phyloP scores from a whole-genome alignment of 1,284 basidiomycete species.

The Leccinum fuscescens region DNA sequence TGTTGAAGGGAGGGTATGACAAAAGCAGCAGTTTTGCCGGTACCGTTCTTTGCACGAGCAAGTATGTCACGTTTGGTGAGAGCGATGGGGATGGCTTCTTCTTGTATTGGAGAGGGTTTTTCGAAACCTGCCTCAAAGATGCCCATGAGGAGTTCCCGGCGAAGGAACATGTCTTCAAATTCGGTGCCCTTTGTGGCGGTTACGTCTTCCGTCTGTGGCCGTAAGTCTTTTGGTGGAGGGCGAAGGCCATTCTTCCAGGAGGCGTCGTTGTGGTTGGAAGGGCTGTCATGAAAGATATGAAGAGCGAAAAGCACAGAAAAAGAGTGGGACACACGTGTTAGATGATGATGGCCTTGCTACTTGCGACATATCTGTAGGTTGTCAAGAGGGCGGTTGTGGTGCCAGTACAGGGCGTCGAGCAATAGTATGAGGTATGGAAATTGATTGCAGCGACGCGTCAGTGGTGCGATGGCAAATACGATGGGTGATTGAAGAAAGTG shows the following conservation, averaged over 20 bases:
- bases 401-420: constrained; percentile 18
- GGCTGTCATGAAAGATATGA: constrained; percentile 17
- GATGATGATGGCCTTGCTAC: constrained; percentile 43
- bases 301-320: constrained; percentile 4
- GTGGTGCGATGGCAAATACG: constrained; percentile 14
- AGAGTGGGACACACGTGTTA: constrained; percentile 34
- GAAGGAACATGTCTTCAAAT: constrained; percentile 85
- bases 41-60: constrained; percentile 88
- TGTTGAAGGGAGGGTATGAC: constrained; percentile 96
- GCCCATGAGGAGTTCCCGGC: constrained; percentile 84
- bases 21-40: constrained; percentile 97
- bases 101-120: constrained; percentile 95
- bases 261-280: constrained; percentile 31
- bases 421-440: constrained; percentile 16
- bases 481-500: constrained; percentile 12
- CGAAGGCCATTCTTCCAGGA: constrained; percentile 78
- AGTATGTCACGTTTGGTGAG: constrained; percentile 89
- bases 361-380: constrained; percentile 37
- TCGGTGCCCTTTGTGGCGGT: constrained; percentile 87
- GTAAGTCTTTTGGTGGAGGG: constrained; percentile 85
- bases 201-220: constrained; percentile 95
- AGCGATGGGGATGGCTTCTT: constrained; percentile 91
- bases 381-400: constrained; percentile 8
- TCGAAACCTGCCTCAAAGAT: constrained; percentile 98
- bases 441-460: constrained; percentile 24